Percentiles rank a stretch among this genome's conserved stretches.
phyloP scores from a whole-genome alignment of 2,329 filamentous ascomycete species.

The Scytalidium lignicola region DNA sequence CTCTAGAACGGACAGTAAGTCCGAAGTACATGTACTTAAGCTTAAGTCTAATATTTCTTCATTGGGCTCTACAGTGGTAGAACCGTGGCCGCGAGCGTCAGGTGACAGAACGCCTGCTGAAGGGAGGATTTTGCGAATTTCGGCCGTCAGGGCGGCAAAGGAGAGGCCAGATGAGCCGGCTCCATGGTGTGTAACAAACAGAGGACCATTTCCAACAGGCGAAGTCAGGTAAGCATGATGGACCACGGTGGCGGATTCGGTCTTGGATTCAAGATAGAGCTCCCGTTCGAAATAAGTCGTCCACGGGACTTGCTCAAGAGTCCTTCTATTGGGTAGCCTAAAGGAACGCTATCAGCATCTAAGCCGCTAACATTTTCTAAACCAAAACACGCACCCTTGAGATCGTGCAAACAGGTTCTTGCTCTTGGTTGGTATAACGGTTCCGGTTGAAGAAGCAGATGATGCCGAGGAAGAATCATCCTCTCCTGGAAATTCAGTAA shows the following conservation, averaged over 20 bases:
- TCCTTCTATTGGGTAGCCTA: slow-evolving; percentile 26
- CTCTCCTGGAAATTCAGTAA: slow-evolving; percentile 38
- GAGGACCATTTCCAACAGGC: slow-evolving; percentile 64
- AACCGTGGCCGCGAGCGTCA: slow-evolving; percentile 84
- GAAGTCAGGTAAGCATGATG: slow-evolving; percentile 89
- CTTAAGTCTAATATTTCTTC: slow-evolving; percentile 56
- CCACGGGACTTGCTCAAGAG: slow-evolving; percentile 53
- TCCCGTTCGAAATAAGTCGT: slow-evolving; percentile 88
- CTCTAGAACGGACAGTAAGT: slow-evolving; percentile 65
- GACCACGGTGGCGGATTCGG: slow-evolving; percentile 42
- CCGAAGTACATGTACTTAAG: slow-evolving; percentile 65
- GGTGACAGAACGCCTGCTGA: slow-evolving; percentile 77
- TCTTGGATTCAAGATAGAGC: slow-evolving; percentile 59
- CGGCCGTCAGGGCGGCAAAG: slow-evolving; percentile 75
- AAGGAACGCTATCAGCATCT: slow-evolving; percentile 1
- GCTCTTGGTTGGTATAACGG: slow-evolving; percentile 74
- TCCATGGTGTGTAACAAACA: slow-evolving; percentile 93
- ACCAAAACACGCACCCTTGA: slow-evolving; percentile 50
- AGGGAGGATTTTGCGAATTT: slow-evolving; percentile 73
- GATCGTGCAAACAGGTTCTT: slow-evolving; percentile 69
- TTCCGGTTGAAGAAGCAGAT: slow-evolving; percentile 88
- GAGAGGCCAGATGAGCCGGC: slow-evolving; percentile 90
- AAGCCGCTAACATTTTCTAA: slow-evolving; percentile 8
- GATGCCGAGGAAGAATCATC: slow-evolving; percentile 72
- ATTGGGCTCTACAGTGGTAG: slow-evolving; percentile 45